Conservation (phyloP, 106 monocot genomes). For the Cymbidium sinense region DNA sequence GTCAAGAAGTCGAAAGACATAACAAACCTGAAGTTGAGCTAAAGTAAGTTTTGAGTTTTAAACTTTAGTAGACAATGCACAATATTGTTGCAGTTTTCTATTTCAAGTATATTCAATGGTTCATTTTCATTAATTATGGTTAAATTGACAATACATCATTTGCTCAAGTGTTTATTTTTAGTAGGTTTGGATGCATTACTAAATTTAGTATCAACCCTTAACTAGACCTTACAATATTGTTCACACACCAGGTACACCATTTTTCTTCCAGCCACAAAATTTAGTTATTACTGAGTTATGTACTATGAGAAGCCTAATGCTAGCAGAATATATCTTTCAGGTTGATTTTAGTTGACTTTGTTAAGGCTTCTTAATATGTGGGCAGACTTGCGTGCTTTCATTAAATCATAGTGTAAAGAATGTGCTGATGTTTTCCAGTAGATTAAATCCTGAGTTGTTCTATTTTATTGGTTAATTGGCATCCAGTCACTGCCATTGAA, state of each 20-base stretch:
- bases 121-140: not conserved
- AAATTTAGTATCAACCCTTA: not conserved
- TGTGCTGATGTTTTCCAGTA: too few relatives aligned
- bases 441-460: too few relatives aligned
- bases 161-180: not conserved
- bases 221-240: not conserved
- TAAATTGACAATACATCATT: not conserved
- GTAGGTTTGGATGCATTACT: not conserved
- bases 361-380: not conserved
- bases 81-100: not conserved
- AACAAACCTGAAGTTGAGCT: conserved; percentile 97
- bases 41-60: conserved; percentile 50
- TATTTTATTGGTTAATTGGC: too few relatives aligned
- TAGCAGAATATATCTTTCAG: not conserved
- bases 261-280: not conserved
- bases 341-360: not conserved
- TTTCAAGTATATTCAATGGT: not conserved
- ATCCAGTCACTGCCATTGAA: too few relatives aligned
- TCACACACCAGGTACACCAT: not conserved
- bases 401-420: too few relatives aligned
- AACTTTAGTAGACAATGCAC: not conserved
- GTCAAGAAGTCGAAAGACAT: conserved; percentile 95
- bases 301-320: not conserved
- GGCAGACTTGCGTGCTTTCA: not conserved
- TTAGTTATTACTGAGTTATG: not conserved